Percentiles rank a stretch among this genome's conserved stretches.
Evolutionary conservation across 108 stramenopile genomes (phyloP).

Genomic region (Tribonema minus): DNA sequence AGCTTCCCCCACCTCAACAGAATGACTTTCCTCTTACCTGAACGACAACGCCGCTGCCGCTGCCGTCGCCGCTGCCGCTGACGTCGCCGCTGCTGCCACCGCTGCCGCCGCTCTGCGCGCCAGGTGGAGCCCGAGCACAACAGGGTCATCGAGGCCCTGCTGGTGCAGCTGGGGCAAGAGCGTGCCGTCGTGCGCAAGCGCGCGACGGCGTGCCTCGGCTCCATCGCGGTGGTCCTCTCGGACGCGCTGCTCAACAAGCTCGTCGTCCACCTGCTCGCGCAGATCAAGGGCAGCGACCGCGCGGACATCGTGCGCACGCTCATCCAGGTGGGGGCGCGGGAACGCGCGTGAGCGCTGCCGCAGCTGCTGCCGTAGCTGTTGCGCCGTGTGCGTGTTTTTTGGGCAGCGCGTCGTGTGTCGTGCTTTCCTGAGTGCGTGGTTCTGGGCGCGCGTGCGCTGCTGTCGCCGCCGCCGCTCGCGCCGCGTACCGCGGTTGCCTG

Average conservation of each 20-base stretch:
- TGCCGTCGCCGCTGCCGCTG: too few species aligned
- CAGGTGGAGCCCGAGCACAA: slow-evolving; percentile 63
- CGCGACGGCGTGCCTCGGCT: slow-evolving; percentile 78
- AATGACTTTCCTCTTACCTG: too few species aligned
- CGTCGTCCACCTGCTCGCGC: slow-evolving; percentile 63
- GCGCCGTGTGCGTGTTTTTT: background rate
- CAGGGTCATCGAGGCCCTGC: slow-evolving; percentile 66
- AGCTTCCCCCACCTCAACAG: too few species aligned
- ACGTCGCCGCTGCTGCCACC: too few species aligned
- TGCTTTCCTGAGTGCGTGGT: background rate
- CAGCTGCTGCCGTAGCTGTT: background rate
- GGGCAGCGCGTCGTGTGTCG: background rate
- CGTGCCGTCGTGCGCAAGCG: slow-evolving; percentile 75
- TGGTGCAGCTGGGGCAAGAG: slow-evolving; percentile 65
- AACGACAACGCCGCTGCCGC: too few species aligned
- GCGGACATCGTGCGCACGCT: slow-evolving; percentile 44
- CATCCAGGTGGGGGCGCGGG: slow-evolving; percentile 11
- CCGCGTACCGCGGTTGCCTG: too few species aligned
- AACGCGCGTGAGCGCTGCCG: too few species aligned
- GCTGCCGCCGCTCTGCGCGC: too few species aligned
- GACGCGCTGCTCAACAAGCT: slow-evolving; percentile 42
- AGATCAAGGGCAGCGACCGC: slow-evolving; percentile 60
- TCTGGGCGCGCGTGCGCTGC: too few species aligned
- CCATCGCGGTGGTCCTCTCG: slow-evolving; percentile 62
- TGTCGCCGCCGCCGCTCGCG: too few species aligned